These are phyloP conservation scores for Boletus vinaceobasis DNA, from an alignment of 768 basidiomycete species.

Conservation along the genomic window DNA sequence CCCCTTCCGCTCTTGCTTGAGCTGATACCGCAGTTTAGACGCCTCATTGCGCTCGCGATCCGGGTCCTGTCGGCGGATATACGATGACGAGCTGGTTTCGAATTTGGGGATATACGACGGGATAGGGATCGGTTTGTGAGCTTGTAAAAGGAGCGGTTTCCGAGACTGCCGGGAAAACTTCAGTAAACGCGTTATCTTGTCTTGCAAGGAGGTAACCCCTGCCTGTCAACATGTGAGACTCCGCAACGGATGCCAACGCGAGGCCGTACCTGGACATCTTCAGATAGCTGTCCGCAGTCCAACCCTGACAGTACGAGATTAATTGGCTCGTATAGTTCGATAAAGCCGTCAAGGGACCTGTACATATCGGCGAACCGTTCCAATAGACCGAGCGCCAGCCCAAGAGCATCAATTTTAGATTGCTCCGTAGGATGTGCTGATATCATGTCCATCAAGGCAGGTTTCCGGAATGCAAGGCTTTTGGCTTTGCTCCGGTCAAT, in stretches of 20 bases:
- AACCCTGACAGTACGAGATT: constrained; percentile 53
- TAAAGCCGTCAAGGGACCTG: constrained; percentile 74
- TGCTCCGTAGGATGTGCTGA: constrained; percentile 44
- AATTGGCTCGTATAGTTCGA: constrained; percentile 80
- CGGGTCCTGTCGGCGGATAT: constrained; percentile 80
- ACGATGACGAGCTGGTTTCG: constrained; percentile 70
- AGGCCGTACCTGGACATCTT: constrained; percentile 50
- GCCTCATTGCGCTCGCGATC: constrained; percentile 88
- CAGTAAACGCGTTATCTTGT: constrained; percentile 58
- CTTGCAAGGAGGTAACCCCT: constrained; percentile 41
- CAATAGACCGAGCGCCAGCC: constrained; percentile 59
- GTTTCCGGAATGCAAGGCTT: constrained; percentile 38
- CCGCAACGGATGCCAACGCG: constrained; percentile 1
- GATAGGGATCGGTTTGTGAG: constrained; percentile 96
- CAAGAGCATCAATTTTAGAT: constrained; percentile 69
- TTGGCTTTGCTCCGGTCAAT: constrained; percentile 41
- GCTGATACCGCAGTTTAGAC: constrained; percentile 78
- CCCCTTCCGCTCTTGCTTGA: constrained; percentile 95
- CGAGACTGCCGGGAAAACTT: constrained; percentile 73
- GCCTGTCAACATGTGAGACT: constrained; percentile 38
- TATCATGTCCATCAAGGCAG: constrained; percentile 48
- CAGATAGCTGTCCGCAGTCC: constrained; percentile 43
- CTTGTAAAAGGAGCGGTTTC: constrained; percentile 77
- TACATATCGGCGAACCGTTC: constrained; percentile 71
- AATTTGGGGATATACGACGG: constrained; percentile 93